Evolutionary conservation across 306 rosid species (phyloP).

Genomic region (Dryas drummondii): DNA sequence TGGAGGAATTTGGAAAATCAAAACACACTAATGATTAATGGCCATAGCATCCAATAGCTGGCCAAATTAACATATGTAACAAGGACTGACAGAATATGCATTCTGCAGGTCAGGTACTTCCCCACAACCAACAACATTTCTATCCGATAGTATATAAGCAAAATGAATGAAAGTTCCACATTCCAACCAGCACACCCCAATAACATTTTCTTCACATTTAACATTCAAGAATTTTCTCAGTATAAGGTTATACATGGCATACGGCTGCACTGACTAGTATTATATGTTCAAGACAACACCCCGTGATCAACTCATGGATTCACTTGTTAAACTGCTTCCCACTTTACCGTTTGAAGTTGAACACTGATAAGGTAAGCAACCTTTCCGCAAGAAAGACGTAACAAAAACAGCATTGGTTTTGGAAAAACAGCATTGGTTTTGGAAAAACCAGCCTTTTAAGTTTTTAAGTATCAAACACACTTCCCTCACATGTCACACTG

Average conservation of each 20-base stretch:
- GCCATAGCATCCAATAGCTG: not conserved
- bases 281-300: not conserved
- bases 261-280: not conserved
- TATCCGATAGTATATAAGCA: not conserved
- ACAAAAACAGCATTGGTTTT: not conserved
- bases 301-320: not conserved
- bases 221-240: not conserved
- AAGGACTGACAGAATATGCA: not conserved
- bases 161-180: not conserved
- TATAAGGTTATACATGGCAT: not conserved
- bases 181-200: not conserved
- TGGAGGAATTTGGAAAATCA: not conserved
- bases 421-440: not conserved
- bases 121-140: not conserved
- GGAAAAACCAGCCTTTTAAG: not conserved
- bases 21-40: not conserved
- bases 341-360: not conserved
- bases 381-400: not conserved
- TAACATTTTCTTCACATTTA: not conserved
- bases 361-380: not conserved
- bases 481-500: slow-evolving; percentile 6
- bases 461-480: slow-evolving; percentile 1
- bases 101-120: not conserved
- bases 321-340: not conserved
- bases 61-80: not conserved